Conservation (phyloP, 1,284 basidiomycete genomes). For the Peniophora sp. region DNA sequence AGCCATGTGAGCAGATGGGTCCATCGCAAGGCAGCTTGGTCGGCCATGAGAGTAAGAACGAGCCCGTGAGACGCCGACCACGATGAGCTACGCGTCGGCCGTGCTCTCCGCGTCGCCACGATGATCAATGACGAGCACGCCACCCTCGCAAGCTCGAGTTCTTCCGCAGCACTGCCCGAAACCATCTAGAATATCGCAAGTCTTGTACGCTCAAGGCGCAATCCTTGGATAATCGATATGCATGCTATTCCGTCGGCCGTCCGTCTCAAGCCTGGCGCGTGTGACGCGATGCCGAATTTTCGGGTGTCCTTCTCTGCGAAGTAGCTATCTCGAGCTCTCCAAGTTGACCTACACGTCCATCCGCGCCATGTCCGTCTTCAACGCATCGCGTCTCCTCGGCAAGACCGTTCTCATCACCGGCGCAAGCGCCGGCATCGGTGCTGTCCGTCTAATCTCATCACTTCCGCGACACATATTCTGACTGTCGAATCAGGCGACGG, state of each 20-base stretch:
- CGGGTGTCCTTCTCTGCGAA: neutral
- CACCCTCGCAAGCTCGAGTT: too few relatives aligned
- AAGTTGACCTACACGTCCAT: slow-evolving; percentile 4
- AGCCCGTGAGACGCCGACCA: too few relatives aligned
- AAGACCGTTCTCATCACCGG: slow-evolving; percentile 87
- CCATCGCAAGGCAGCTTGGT: slow-evolving; percentile 35
- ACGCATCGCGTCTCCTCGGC: slow-evolving; percentile 65
- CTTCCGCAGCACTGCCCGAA: too few relatives aligned
- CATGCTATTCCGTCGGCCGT: too few relatives aligned
- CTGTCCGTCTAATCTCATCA: slow-evolving; percentile 35
- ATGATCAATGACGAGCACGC: too few relatives aligned
- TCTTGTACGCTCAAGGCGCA: too few relatives aligned
- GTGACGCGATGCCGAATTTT: neutral
- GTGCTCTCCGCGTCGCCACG: too few relatives aligned
- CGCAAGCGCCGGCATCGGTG: slow-evolving; percentile 78
- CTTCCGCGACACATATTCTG: neutral
- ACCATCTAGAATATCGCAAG: too few relatives aligned
- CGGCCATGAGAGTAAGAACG: neutral
- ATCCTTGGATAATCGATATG: too few relatives aligned
- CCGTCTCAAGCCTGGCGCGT: too few relatives aligned
- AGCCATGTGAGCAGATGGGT: slow-evolving; percentile 49
- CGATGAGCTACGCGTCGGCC: too few relatives aligned
- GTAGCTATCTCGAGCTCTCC: neutral
- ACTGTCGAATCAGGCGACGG: slow-evolving; percentile 53
- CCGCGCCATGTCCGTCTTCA: slow-evolving; percentile 67